Conservation (phyloP, 257 asterid species). For the Solanum clarkiae region DNA sequence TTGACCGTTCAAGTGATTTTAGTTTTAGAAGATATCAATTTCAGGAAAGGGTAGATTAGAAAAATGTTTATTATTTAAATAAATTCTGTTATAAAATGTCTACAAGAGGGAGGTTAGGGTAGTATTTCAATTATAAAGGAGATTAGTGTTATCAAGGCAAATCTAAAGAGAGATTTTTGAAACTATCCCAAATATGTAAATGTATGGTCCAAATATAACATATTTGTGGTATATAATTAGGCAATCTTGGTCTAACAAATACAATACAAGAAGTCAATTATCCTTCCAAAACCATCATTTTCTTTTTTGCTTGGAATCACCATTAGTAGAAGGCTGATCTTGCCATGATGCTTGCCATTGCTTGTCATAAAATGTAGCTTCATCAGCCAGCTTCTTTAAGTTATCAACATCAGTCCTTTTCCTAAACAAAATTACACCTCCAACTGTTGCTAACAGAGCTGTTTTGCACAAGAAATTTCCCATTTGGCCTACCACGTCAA, state of each 20-base stretch:
- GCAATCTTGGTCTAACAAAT: background rate
- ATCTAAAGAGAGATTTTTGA: background rate
- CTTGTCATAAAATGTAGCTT: slow-evolving; percentile 56
- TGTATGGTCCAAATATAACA: background rate
- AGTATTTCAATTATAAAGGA: too few species aligned
- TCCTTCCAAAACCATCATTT: background rate
- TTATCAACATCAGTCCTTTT: slow-evolving; percentile 28
- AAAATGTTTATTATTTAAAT: too few species aligned
- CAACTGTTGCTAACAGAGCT: slow-evolving; percentile 28
- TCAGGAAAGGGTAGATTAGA: background rate
- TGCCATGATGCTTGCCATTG: slow-evolving; percentile 64
- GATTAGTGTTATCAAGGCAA: background rate
- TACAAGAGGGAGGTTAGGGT: too few species aligned
- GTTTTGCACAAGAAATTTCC: slow-evolving; percentile 56
- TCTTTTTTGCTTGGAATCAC: background rate
- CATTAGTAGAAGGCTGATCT: slow-evolving; percentile 2
- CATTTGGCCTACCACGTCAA: slow-evolving; percentile 45
- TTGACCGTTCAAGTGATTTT: background rate
- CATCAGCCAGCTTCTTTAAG: slow-evolving; percentile 32
- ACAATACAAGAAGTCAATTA: background rate
- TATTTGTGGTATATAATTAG: background rate
- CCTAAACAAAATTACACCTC: slow-evolving; percentile 34
- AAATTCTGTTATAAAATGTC: too few species aligned
- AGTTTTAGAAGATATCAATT: background rate
- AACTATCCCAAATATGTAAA: background rate